Base-by-base conservation (phyloP, 257 asterid species). In the Petunia axillaris region DNA sequence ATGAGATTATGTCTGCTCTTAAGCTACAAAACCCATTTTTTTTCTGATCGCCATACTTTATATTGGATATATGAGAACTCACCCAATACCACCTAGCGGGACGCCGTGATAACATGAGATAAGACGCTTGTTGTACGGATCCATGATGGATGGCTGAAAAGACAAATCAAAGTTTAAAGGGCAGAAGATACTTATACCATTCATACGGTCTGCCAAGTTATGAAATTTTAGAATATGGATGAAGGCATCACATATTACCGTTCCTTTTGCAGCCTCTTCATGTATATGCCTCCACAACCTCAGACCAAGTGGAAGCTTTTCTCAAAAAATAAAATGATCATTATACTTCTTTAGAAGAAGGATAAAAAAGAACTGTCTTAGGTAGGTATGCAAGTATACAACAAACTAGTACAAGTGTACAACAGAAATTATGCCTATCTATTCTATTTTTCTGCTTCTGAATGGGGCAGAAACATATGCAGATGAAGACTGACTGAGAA, bases 11-110 rank as follows among this genome's bases (percentile, higher is more conserved):
- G 40, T 40, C 14, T 66, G 13, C 54, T 41, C 53, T 66, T 15
- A 66, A 66, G 54, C 38, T 66, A 41, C 75, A 66, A 40, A 37
- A 41, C 6, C 11, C 54, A n/a, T 66, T 66, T 15, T 25, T 0
- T 25, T 25, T n/a, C n/a, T n/a, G n/a, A n/a, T 15, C 75, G 11
- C 57, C 57, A 16, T 68, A 43, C 57, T 68, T 43, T 52, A 25
- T 15, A 68, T 41, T 13, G 16, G 76, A 68, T 44, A n/a, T 44
- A 68, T 52, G n/a, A 44, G 14, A 43, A 68, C 78, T 80, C 91
- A 95, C 99, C 99, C 99, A 64, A 93, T 87, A 82, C 99, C 97
- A 70, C 99, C 99, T 71, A 95, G 10, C 73, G 99, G 99, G 82
- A 93, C 98, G 77, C 98, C 98, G 55, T 90, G 97, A 87, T 96